Evolutionary conservation across 1,139 yeast species (phyloP).

Genomic region (Pichia norvegensis): DNA sequence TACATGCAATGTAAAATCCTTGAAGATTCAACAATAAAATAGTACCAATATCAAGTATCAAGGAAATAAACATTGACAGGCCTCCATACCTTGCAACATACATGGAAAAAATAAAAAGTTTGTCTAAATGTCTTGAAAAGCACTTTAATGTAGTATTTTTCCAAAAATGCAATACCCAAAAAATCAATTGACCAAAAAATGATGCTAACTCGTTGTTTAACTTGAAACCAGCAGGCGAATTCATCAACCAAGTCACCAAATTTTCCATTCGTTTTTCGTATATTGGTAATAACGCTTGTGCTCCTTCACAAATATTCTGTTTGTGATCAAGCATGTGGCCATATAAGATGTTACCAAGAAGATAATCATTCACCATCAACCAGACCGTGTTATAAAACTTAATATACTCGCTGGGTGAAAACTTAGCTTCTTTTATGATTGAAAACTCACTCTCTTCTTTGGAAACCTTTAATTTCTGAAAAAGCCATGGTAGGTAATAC

Average conservation of each 20-base stretch:
- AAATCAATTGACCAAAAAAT: constrained; percentile 77
- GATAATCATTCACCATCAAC: constrained; percentile 75
- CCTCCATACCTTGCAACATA: constrained; percentile 46
- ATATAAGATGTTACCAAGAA: constrained; percentile 58
- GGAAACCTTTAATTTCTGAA: constrained; percentile 41
- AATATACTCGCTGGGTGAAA: constrained; percentile 64
- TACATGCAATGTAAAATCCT: constrained; percentile 70
- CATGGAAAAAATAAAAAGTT: constrained; percentile 31
- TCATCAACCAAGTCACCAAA: constrained; percentile 68
- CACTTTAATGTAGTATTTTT: constrained; percentile 29
- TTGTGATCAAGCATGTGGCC: background rate
- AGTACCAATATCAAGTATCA: constrained; percentile 56
- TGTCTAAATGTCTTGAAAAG: constrained; percentile 11
- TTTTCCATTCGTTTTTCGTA: constrained; percentile 34
- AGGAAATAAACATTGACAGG: constrained; percentile 59
- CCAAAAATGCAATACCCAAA: constrained; percentile 82
- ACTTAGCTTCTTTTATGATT: constrained; percentile 30
- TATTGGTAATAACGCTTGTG: constrained; percentile 12
- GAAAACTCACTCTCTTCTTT: constrained; percentile 23
- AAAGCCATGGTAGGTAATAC: constrained; percentile 76
- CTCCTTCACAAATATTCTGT: background rate
- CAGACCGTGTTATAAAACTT: constrained; percentile 82
- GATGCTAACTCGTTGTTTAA: constrained; percentile 78
- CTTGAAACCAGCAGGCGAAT: constrained; percentile 92
- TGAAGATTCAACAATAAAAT: constrained; percentile 64